Base-by-base conservation (phyloP, 306 rosid species). In the Leucaena leucocephala region DNA sequence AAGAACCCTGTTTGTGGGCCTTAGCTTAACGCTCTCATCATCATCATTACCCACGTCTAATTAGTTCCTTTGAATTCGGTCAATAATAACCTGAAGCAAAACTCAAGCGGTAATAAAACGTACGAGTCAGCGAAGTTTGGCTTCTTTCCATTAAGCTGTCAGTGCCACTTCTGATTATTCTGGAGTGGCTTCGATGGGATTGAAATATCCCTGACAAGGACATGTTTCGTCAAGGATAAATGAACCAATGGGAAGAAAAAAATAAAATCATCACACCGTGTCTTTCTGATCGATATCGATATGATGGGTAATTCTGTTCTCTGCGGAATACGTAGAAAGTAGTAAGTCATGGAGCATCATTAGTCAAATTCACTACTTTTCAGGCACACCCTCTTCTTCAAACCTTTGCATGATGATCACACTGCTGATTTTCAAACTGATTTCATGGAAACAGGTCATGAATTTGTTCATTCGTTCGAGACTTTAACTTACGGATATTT, bases 1-100 rank as follows among this genome's bases (percentile, higher is more conserved):
- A 33, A 38, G 55, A 78, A 68, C 68, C 11, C n/a, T 64, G 42
- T 62, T 22, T 38, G 76, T 75, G 80, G 84, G 84, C 72, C 84
- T 81, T 48, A 14, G 19, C 40, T 44, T 33, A 46, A 46, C 72
- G 3, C 49, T 50, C 61, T 71, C 63, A 82, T 82, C 61, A 76
- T 76, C 65, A 76, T 82, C 61, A 76, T 76, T 55, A 76, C 16
- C 49, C 69, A 14, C 5, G 2, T 12, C 11, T 71, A 50, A 52
- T 76, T 72, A 82, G 57, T 69, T 14, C 49, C 61, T 35, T 50
- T 44, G 73, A 68, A 68, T 43, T 68, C 2, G 38, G 73, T 22
- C 55, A 19, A 50, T 16, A 71, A 49, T 49, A 50, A 48, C 46
- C 76, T 27, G 80, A 59, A 34, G 62, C 40, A 42, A 64, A 33